Evolutionary conservation across 352 stramenopile species (phyloP), one percentile per base, ranked within the genome.

Genomic region (Pythium brachiatum): DNA sequence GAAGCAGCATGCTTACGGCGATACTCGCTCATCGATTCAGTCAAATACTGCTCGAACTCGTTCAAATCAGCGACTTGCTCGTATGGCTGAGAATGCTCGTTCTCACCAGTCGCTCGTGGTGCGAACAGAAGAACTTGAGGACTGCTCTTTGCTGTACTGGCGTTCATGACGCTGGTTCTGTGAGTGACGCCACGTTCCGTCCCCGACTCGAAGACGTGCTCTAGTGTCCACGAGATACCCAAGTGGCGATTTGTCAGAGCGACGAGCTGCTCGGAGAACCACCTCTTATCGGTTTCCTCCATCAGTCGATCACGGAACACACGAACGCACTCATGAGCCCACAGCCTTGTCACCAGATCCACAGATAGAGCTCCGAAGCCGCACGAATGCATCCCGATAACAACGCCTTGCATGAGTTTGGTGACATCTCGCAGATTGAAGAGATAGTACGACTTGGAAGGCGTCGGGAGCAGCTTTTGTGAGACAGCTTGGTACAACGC

Each of bases 281-380:
- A 97, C 25, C 65, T 53, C 61, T 96, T 88, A 55, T 98, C 94
- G 3, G 56, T 59, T 3, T 73, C 74, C 16, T 90, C 90, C 36
- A 94, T 85, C 3, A 98, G 64, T 8, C 94, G 90, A 62, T 98
- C 94, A 18, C 95, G 89, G 55, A 98, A 98, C 2, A 98, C 92
- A 2, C 94, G 75, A 59, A 92, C 81, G 31, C 69, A 83, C 62
- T 98, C 94, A 56, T 98, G 92, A 21, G 89, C 78, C 89, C 93
- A 98, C 6, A 98, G 72, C 21, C 74, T 79, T 0, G 74, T 55
- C 3, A 97, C 72, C 0, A 72, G 76, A n/a, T 90, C 83, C 1
- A 63, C 39, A 4, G 68, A 71, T 36, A 80, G 59, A 18, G 18
- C 50, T 51, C 57, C 57, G 4, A 44, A 36, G 15, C 54, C 48